Base-by-base conservation (phyloP, 2,329 filamentous ascomycete species). In the Chaetomiaceae sp. region DNA sequence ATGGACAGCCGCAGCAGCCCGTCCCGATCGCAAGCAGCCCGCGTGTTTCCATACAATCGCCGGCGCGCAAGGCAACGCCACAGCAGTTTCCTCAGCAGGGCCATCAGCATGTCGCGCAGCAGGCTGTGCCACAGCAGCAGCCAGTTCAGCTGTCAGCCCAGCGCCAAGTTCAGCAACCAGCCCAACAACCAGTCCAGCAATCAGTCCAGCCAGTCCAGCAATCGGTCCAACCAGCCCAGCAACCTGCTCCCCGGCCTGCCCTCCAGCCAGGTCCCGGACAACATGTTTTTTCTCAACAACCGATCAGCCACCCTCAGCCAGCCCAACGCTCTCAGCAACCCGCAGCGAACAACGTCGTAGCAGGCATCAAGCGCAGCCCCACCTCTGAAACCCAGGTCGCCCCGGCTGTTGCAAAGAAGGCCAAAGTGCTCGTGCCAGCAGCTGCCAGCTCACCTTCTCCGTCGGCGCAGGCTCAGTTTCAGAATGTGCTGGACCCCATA, bases 41-140 rank as follows among this genome's bases (percentile, higher is more conserved):
- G 10, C 53, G 20, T 42, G 48, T 32, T 4, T 36, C 51, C n/a
- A n/a, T 37, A 8, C 56, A 61, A 36, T 48, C 44, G 18, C 25
- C 45, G 7, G 40, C 46, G 5, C 59, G 52, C 16, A 56, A 51
- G 8, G 23, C 47, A 16, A 30, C 52, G 10, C 16, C 44, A 21
- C 53, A 56, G 42, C 47, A 56, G n/a, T 13, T 34, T 11, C 41
- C 63, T 2, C 65, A 64, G 30, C 65, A 61, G 13, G 44, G 55
- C 3, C 47, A 50, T 18, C 57, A 58, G 25, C 58, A 66, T 42
- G 25, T 44, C 18, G 29, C 48, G 23, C 61, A 61, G 23, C 54
- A 40, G 48, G 27, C 55, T 16, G 5, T 57, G 23, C 47, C 40
- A 11, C 51, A 48, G 16, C 50, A 56, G 23, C 54, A 53, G 27